Conservation (phyloP, 345 rosid species). For the Eucalyptus marginata region DNA sequence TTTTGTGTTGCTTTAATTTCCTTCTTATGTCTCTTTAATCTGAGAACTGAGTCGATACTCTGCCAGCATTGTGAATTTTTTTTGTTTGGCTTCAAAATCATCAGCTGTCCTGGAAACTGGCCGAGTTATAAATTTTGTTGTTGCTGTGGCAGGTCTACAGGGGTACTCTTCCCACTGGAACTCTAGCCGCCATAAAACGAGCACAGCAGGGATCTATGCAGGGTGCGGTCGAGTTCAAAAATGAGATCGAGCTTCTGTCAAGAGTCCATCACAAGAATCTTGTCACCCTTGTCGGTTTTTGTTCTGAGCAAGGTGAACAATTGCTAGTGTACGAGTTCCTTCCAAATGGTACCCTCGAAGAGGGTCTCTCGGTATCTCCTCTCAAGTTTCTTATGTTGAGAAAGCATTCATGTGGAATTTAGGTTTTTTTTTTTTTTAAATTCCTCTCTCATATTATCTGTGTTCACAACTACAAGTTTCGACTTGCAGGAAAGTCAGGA, state of each 20-base stretch:
- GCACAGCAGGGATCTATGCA: conserved; percentile 80
- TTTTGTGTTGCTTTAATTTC: not conserved
- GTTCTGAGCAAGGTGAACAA: conserved; percentile 63
- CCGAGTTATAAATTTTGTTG: not conserved
- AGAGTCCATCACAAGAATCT: conserved; percentile 85
- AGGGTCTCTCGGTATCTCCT: conserved; percentile 53
- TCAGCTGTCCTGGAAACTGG: not conserved
- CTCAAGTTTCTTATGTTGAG: not conserved
- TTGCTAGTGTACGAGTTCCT: conserved; percentile 68
- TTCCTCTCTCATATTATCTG: not conserved
- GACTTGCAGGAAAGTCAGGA: conserved; percentile 56
- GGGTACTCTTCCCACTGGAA: conserved; percentile 48
- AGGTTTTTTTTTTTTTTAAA: not conserved
- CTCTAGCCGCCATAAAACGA: conserved; percentile 61
- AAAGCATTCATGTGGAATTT: not conserved
- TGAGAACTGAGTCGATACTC: not conserved
- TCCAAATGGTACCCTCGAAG: conserved; percentile 55
- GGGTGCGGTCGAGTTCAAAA: conserved; percentile 78
- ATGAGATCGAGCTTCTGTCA: conserved; percentile 82
- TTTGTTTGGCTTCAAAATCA: not conserved
- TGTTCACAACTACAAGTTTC: not conserved
- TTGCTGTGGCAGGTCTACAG: conserved; percentile 48
- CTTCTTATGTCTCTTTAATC: not conserved
- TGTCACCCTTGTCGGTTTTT: conserved; percentile 61
- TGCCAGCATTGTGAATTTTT: not conserved